Evolutionary conservation across 2,329 filamentous ascomycete species (phyloP).

Genomic region (Colletotrichum aenigma): DNA sequence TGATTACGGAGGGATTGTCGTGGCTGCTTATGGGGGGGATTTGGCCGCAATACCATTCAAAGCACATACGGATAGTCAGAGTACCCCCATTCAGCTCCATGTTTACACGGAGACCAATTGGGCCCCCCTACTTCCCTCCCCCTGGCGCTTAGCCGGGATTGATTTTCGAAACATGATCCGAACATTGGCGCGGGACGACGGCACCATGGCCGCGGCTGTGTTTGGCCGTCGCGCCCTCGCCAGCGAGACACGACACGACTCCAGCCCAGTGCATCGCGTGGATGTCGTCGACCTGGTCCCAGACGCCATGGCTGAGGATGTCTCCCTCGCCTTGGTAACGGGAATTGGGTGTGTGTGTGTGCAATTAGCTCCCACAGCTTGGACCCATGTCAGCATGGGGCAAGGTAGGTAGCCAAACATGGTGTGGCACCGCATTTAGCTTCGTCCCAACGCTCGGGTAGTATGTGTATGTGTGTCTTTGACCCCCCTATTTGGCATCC

Average conservation of each 20-base stretch:
- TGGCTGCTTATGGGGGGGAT: background rate
- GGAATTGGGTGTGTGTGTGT: background rate
- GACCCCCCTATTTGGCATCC: background rate
- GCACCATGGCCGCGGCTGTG: background rate
- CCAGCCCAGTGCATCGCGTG: background rate
- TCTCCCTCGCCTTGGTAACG: background rate
- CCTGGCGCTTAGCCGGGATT: background rate
- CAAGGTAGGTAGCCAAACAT: background rate
- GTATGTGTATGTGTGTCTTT: background rate
- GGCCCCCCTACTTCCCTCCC: background rate
- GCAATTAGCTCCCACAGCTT: background rate
- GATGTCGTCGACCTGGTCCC: background rate
- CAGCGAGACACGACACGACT: background rate
- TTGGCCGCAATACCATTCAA: background rate
- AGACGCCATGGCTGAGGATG: background rate
- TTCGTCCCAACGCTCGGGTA: background rate
- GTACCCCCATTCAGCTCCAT: background rate
- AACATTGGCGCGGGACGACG: background rate
- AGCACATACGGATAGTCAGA: background rate
- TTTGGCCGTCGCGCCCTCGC: background rate
- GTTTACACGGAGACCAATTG: background rate
- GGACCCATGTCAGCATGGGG: background rate
- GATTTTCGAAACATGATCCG: conserved; percentile 6
- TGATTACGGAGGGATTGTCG: background rate
- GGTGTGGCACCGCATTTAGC: background rate